A percentile compares a stretch with the other conserved stretches of the same genome.
Evolutionary conservation across 2,329 filamentous ascomycete genomes (phyloP).

Genomic region (Pseudopyricularia cyperi): DNA sequence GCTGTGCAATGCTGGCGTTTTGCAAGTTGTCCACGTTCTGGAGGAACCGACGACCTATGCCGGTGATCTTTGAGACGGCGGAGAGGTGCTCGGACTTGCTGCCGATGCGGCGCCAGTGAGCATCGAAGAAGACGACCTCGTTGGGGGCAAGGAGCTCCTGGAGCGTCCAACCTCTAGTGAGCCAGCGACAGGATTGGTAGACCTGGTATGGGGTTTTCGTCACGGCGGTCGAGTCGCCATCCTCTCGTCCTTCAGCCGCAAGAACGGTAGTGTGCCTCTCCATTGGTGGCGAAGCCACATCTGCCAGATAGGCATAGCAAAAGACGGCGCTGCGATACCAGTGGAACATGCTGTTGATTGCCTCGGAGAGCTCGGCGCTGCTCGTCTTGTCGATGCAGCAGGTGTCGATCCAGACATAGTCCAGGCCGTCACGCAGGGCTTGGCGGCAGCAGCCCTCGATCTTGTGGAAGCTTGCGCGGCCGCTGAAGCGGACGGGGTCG

Average conservation of each 20-base stretch:
- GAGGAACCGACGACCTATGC: conserved; percentile 13
- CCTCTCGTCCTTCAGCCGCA: background rate
- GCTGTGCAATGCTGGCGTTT: conserved; percentile 8
- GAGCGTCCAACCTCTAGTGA: conserved; percentile 11
- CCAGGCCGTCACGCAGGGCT: conserved; percentile 12
- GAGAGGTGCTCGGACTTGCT: conserved; percentile 10
- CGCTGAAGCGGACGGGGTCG: background rate
- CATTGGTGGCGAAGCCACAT: conserved; percentile 8
- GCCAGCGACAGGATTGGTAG: conserved; percentile 4
- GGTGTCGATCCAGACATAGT: conserved; percentile 23
- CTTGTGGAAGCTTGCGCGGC: conserved; percentile 12
- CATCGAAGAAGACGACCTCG: conserved; percentile 9
- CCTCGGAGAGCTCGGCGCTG: conserved; percentile 20
- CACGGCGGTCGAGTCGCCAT: background rate
- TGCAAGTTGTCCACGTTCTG: background rate
- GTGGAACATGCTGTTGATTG: conserved; percentile 12
- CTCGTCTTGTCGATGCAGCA: conserved; percentile 23
- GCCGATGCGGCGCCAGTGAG: conserved; percentile 10
- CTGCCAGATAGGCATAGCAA: conserved; percentile 20
- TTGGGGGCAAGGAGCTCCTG: conserved; percentile 10
- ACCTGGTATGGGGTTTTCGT: background rate
- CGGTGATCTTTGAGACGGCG: conserved; percentile 11
- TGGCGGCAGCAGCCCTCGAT: conserved; percentile 10
- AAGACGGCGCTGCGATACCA: conserved; percentile 20
- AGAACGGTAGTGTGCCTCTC: background rate